Evolutionary conservation across 139 green algal species (phyloP).

Genomic region (Nannochloris sp.): DNA sequence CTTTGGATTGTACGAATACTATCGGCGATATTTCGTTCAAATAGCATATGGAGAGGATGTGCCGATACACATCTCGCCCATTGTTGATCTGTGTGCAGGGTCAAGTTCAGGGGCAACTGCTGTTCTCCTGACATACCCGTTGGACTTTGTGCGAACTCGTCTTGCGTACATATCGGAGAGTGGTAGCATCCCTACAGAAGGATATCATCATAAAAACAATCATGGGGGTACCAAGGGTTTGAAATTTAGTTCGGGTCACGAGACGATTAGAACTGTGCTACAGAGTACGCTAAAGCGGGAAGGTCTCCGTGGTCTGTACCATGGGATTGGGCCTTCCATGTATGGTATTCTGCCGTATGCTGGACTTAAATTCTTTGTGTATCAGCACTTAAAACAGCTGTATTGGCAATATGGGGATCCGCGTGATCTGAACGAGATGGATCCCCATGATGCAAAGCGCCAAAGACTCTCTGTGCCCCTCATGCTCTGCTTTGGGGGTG

Average conservation of each 20-base stretch:
- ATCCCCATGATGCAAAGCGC: background rate
- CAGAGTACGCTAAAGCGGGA: conserved; percentile 36
- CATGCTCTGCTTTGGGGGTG: conserved; percentile 74
- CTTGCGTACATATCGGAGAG: conserved; percentile 55
- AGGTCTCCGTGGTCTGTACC: conserved; percentile 63
- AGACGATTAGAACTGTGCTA: conserved; percentile 42
- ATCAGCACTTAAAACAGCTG: conserved; percentile 71
- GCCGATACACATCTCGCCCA: conserved; percentile 19
- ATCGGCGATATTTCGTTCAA: conserved; percentile 41
- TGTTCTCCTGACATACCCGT: conserved; percentile 79
- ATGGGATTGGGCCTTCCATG: conserved; percentile 69
- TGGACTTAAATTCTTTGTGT: conserved; percentile 88
- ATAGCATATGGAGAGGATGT: background rate
- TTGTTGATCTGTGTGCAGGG: conserved; percentile 68
- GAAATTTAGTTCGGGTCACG: background rate
- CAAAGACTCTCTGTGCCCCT: conserved; percentile 45
- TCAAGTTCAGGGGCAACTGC: conserved; percentile 70
- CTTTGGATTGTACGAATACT: conserved; percentile 83
- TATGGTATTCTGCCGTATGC: conserved; percentile 89
- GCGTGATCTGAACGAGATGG: background rate
- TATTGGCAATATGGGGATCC: conserved; percentile 3
- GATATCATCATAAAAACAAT: too few relatives aligned
- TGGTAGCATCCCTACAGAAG: background rate
- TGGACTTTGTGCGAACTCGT: conserved; percentile 80
- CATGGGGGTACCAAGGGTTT: conserved; percentile 1